Conservation (phyloP, 2,329 filamentous ascomycete species). For the Laburnicola sp. region DNA sequence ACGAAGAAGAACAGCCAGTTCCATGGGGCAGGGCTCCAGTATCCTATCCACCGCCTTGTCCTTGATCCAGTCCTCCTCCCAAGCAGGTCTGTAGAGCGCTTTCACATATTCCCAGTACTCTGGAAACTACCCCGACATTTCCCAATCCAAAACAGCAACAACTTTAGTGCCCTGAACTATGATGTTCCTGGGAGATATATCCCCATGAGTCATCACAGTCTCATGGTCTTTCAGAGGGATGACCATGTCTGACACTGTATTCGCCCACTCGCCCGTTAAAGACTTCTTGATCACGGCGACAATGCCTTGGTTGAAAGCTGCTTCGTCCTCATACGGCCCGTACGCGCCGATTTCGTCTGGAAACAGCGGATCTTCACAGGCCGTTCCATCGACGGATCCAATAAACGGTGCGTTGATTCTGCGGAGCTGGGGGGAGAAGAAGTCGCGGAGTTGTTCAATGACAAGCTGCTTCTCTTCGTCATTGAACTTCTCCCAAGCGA, state of each 20-base stretch:
- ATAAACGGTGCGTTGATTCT: constrained; percentile 16
- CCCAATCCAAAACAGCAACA: constrained; percentile 9
- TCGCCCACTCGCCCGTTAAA: constrained; percentile 6
- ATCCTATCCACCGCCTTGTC: constrained; percentile 4
- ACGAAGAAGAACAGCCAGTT: neutral
- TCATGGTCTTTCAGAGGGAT: constrained; percentile 9
- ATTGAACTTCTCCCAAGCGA: constrained; percentile 13
- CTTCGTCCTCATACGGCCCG: constrained; percentile 16
- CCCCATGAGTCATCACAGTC: constrained; percentile 19
- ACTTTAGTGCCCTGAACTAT: constrained; percentile 13
- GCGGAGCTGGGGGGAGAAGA: constrained; percentile 12
- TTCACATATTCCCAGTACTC: constrained; percentile 12
- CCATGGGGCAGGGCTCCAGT: neutral
- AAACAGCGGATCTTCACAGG: constrained; percentile 16
- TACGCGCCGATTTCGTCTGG: constrained; percentile 15
- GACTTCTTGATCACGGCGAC: constrained; percentile 12
- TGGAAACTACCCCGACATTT: constrained; percentile 8
- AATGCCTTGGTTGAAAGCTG: constrained; percentile 14
- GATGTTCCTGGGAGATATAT: constrained; percentile 18
- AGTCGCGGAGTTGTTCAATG: constrained; percentile 15
- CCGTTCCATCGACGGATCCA: constrained; percentile 15
- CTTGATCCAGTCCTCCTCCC: constrained; percentile 8
- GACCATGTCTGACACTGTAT: constrained; percentile 12
- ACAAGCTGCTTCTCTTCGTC: constrained; percentile 7
- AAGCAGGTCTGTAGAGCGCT: constrained; percentile 6